These are phyloP conservation scores for Somion occarium DNA, from an alignment of 1,284 basidiomycete species.

Conservation along the genomic window DNA sequence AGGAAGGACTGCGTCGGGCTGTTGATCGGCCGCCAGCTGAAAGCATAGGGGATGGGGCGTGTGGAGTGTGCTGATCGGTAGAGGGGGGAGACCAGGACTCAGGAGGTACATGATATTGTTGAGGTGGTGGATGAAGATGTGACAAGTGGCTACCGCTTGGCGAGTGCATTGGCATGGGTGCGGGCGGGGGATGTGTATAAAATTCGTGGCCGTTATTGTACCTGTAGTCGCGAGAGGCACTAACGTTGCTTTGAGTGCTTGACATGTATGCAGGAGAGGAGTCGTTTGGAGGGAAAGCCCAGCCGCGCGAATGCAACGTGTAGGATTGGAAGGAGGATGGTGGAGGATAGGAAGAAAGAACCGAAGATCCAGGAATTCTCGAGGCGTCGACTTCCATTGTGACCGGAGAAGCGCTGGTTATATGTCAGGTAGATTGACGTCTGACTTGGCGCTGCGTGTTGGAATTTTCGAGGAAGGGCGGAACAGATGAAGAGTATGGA, in stretches of 20 bases:
- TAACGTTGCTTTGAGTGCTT: neutral
- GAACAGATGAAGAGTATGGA: slow-evolving; percentile 2
- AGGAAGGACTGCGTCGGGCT: neutral
- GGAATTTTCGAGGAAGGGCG: slow-evolving; percentile 1
- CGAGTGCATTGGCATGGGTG: neutral
- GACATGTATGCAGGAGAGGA: slow-evolving; percentile 1
- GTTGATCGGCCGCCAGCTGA: neutral
- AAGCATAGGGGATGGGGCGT: neutral
- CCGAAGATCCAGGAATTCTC: slow-evolving; percentile 21
- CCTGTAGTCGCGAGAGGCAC: neutral
- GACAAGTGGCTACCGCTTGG: neutral
- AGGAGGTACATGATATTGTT: slow-evolving; percentile 2
- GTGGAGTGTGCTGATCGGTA: neutral
- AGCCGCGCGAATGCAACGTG: slow-evolving; percentile 17
- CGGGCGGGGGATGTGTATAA: neutral
- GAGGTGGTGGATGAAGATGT: neutral
- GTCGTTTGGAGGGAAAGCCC: slow-evolving; percentile 4
- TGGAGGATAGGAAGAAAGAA: slow-evolving; percentile 18
- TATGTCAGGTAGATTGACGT: slow-evolving; percentile 20
- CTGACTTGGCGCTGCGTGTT: slow-evolving; percentile 13
- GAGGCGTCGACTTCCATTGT: slow-evolving; percentile 27
- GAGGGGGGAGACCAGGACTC: slow-evolving; percentile 3
- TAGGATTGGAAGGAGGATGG: slow-evolving; percentile 21
- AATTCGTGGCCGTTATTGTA: slow-evolving; percentile 1
- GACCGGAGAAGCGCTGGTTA: slow-evolving; percentile 19